Base-by-base conservation (phyloP, 2,329 filamentous ascomycete genomes). In the Clarireedia paspali region DNA sequence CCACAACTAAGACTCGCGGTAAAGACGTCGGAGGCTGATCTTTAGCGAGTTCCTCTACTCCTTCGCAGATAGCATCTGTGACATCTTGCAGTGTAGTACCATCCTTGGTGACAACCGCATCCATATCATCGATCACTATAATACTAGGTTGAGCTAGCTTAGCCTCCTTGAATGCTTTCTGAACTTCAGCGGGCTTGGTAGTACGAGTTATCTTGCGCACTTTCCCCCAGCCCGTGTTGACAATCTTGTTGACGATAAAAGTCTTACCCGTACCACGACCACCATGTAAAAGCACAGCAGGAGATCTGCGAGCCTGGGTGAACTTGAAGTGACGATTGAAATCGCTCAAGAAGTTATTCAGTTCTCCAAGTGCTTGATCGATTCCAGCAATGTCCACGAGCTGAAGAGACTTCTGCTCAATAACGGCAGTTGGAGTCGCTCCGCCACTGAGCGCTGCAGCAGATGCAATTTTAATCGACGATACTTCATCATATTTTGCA, bases 201-300 rank as follows among this genome's bases (percentile, higher is more conserved):
- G 77, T 73, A 6, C 74, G 73, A 54, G 79, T 75, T 53, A 91
- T 74, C 54, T 74, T 78, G 61, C 87, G 79, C 1, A 91, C 82
- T 42, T 80, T 81, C 23, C 81, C 82, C 88, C 90, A 96, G 57
- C 78, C 79, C 0, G 83, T 81, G 6, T 75, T 77, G 7, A 84
- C 80, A 20, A 96, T 76, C 34, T 81, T 80, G 15, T 85, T 70
- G 1, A 96, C 74, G 0, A 96, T 75, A 60, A 87, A 78, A 0
- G 83, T 87, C 73, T 96, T 96, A 24, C 92, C 92, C 0, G 89
- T 95, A 10, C 92, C 91, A 59, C 83, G 82, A 17, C 88, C 85
- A 14, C 92, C 92, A 68, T 95, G 85, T 4, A 96, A 55, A 69
- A 78, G 45, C 61, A 65, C 55, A 67, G 74, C 73, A 72, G 67